These are phyloP conservation scores for Oemleria cerasiformis DNA, from an alignment of 306 rosid species.

Conservation along the genomic window DNA sequence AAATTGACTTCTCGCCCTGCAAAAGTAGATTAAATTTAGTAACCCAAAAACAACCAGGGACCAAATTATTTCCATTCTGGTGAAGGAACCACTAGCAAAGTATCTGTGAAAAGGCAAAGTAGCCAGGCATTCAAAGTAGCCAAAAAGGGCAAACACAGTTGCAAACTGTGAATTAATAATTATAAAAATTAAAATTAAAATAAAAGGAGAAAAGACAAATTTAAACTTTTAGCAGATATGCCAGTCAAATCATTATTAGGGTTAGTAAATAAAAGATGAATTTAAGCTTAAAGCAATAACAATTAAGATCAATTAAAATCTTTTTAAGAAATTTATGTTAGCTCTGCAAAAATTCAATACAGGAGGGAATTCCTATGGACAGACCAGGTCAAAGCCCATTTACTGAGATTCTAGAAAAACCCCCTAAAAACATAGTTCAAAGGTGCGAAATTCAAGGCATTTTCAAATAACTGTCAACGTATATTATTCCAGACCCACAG, in stretches of 20 bases:
- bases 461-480: constrained; percentile 39
- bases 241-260: constrained; percentile 44
- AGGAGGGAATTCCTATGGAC: constrained; percentile 13
- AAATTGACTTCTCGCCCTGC: constrained; percentile 52
- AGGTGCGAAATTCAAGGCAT: constrained; percentile 58
- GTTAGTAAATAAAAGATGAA: constrained; percentile 19
- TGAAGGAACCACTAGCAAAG: constrained; percentile 36
- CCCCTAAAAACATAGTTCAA: constrained; percentile 20
- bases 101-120: constrained; percentile 36
- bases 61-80: constrained; percentile 23
- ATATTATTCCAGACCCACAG: constrained; percentile 13
- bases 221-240: constrained; percentile 44
- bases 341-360: constrained; percentile 15
- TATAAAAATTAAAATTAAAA: constrained; percentile 26
- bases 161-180: constrained; percentile 32
- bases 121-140: constrained; percentile 39
- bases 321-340: constrained; percentile 1
- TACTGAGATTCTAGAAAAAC: constrained; percentile 35
- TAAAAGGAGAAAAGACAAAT: constrained; percentile 46
- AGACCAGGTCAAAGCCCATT: constrained; percentile 41
- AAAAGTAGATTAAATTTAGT: constrained; percentile 22
- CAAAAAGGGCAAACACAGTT: constrained; percentile 41
- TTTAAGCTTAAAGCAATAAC: neutral
- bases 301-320: neutral
- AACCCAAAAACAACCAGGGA: constrained; percentile 12